Conservation (phyloP, 192 early-diverging fungal species). For the Piromyces finnis region DNA sequence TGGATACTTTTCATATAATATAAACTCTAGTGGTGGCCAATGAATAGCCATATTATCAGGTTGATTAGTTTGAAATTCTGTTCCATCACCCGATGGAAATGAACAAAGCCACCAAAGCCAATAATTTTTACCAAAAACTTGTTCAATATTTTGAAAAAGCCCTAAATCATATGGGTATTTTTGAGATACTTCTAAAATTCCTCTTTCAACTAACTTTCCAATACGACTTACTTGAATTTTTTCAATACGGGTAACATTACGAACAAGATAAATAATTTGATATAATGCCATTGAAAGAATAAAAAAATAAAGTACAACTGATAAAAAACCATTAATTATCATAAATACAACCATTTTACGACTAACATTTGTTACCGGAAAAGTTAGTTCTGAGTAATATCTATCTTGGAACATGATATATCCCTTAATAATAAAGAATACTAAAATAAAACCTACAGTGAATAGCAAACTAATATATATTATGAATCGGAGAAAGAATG, state of each 20-base stretch:
- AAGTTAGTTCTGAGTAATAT: background rate
- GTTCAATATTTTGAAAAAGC: background rate
- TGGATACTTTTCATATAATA: background rate
- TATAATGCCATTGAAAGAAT: background rate
- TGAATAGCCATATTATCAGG: background rate
- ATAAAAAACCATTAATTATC: background rate
- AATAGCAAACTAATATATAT: background rate
- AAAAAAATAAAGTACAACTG: background rate
- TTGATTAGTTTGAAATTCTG: background rate
- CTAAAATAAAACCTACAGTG: background rate
- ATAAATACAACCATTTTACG: background rate
- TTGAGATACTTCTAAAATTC: background rate
- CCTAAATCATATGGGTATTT: background rate
- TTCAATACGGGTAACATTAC: background rate
- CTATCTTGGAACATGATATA: background rate
- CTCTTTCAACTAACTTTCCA: background rate
- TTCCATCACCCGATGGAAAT: background rate
- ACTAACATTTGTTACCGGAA: background rate
- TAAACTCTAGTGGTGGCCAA: background rate
- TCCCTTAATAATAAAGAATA: background rate
- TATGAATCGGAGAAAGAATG: background rate
- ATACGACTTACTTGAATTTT: background rate
- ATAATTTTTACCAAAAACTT: background rate
- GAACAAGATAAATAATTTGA: background rate
- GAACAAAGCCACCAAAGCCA: background rate